Evolutionary conservation across 192 early-diverging fungal species (phyloP), one percentile per base, ranked within the genome.

Genomic region (Coemansia sp.): DNA sequence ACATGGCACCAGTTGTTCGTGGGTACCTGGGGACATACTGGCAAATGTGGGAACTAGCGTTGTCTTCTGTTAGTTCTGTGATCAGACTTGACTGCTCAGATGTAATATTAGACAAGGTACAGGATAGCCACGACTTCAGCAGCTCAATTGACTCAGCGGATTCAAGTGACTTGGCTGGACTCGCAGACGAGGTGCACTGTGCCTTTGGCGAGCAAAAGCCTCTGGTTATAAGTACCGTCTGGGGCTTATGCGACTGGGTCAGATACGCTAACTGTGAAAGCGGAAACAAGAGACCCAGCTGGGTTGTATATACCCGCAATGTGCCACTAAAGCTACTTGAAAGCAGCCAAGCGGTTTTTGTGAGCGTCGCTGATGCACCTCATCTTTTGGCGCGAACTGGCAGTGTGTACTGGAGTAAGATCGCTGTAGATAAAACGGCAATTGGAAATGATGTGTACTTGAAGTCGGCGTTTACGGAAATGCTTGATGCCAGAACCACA

Each of bases 21-120:
- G 15, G 32, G 1, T 53, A 59, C 18, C 63, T 79, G 4, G 69
- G 62, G 24, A 55, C 50, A 0, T 74, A 74, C 47, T 79, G 77
- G 77, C 50, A 59, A 2, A 70, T 79, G 71, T 79, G 77, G 77
- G 71, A 79, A 61, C 68, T 79, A 5, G 35, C 32, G 0, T 38
- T 10, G 16, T 62, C 61, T 12, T 8, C 50, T 15, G 22, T 32
- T 10, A 32, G 9, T 32, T 41, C 27, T 24, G 34, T 22, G 20
- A 27, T 35, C 15, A 24, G 18, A 15, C 35, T 38, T 11, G n/a
- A 12, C 11, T 38, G 18, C 35, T 39, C 30, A 10, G 35, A n/a
- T 39, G 34, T 7, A 2, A 16, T 24, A 12, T 13, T 3, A 15
- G 18, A 30, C 9, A 20, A 59, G 37, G 1, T 2, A 9, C 0